phyloP scores from a whole-genome alignment of 345 rosid species.

The Euphorbia peplus region DNA sequence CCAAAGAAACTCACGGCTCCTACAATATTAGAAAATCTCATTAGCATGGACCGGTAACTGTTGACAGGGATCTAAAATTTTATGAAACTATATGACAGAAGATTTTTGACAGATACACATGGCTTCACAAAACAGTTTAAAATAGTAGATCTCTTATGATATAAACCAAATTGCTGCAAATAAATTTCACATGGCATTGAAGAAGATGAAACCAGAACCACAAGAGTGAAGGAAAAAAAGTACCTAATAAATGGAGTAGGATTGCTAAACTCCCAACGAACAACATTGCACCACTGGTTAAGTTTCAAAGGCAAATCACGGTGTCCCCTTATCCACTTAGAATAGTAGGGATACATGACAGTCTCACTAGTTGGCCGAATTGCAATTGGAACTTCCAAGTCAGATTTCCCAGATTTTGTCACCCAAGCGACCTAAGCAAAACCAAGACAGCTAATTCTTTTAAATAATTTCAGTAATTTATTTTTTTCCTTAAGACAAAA shows the following conservation, averaged over 20 bases:
- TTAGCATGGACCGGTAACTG: slow-evolving; percentile 2
- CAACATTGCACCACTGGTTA: slow-evolving; percentile 99
- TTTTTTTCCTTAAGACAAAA: neutral
- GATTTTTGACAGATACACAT: neutral
- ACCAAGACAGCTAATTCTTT: neutral
- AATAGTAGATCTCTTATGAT: neutral
- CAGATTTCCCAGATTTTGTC: slow-evolving; percentile 85
- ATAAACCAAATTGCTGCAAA: neutral
- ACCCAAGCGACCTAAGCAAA: slow-evolving; percentile 91
- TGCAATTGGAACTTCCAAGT: slow-evolving; percentile 87
- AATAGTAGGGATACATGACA: slow-evolving; percentile 93
- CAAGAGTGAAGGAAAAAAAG: neutral
- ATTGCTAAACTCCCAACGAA: slow-evolving; percentile 98
- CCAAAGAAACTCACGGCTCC: slow-evolving; percentile 99
- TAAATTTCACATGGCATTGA: neutral
- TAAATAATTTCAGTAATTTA: neutral
- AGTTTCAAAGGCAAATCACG: slow-evolving; percentile 93
- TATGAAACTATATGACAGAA: neutral
- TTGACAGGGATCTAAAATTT: neutral
- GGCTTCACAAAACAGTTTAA: neutral
- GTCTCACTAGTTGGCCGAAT: slow-evolving; percentile 99
- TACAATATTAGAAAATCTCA: slow-evolving; percentile 19
- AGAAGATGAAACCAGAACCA: neutral
- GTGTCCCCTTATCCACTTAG: slow-evolving; percentile 98
- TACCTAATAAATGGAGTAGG: slow-evolving; percentile 99